phyloP scores from a whole-genome alignment of 805 yeast genomes.

The Metschnikowia rubicola region DNA sequence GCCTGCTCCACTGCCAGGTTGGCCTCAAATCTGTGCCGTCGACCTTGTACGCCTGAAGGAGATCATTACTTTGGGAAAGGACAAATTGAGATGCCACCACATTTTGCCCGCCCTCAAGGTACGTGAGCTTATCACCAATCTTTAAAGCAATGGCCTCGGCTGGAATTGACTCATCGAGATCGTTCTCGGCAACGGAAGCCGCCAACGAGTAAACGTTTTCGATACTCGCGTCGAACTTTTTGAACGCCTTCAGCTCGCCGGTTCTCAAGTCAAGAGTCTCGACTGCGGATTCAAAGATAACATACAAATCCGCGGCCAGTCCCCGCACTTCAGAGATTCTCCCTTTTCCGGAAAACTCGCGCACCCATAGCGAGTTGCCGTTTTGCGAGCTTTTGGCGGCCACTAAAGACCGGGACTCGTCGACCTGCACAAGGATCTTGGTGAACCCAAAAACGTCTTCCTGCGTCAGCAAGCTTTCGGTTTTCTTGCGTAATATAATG shows the following conservation, averaged over 20 bases:
- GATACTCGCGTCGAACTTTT: neutral
- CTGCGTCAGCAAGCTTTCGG: slow-evolving; percentile 5
- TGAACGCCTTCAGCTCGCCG: slow-evolving; percentile 7
- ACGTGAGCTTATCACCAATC: slow-evolving; percentile 3
- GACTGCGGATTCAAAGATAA: slow-evolving; percentile 10
- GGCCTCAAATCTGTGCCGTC: slow-evolving; percentile 10
- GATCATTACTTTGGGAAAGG: slow-evolving; percentile 11
- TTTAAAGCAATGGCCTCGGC: slow-evolving; percentile 11
- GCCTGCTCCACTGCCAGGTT: slow-evolving; percentile 30
- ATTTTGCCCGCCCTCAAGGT: neutral
- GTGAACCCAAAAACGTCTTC: slow-evolving; percentile 30
- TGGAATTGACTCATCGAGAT: neutral
- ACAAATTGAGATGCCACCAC: slow-evolving; percentile 14
- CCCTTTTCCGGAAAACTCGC: neutral
- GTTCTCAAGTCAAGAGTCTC: slow-evolving; percentile 12
- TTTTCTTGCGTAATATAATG: neutral
- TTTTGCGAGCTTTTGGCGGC: slow-evolving; percentile 14
- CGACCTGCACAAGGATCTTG: slow-evolving; percentile 30
- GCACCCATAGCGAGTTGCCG: slow-evolving; percentile 11
- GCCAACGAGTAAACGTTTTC: slow-evolving; percentile 4
- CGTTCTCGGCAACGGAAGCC: neutral
- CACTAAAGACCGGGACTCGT: slow-evolving; percentile 12
- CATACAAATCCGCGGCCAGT: slow-evolving; percentile 8
- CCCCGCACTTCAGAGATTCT: slow-evolving; percentile 4
- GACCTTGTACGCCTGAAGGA: slow-evolving; percentile 24